These are phyloP conservation scores for Chaetomium sp. DNA, from an alignment of 2,329 filamentous ascomycete species.

Conservation along the genomic window DNA sequence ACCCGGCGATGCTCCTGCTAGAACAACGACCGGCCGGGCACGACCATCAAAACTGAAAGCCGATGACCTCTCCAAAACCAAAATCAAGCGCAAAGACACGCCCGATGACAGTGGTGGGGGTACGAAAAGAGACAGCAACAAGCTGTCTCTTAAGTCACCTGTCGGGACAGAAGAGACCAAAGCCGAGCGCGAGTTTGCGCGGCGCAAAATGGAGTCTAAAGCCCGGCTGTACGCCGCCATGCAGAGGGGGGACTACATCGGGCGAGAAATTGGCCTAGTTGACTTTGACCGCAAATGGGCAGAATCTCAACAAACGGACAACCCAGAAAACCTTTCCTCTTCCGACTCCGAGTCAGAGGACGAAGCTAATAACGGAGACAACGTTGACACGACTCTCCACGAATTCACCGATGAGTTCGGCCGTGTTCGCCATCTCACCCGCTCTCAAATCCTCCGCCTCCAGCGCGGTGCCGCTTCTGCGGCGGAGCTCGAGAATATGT, in stretches of 20 bases:
- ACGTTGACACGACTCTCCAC: slow-evolving; percentile 54
- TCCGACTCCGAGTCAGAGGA: slow-evolving; percentile 37
- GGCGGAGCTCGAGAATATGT: slow-evolving; percentile 61
- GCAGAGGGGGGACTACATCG: slow-evolving; percentile 81
- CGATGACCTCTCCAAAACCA: slow-evolving; percentile 55
- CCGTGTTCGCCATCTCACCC: slow-evolving; percentile 67
- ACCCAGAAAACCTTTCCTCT: slow-evolving; percentile 36
- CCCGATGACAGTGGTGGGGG: slow-evolving; percentile 29
- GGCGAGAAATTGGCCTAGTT: slow-evolving; percentile 63
- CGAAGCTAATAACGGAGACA: slow-evolving; percentile 26
- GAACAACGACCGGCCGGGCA: slow-evolving; percentile 41
- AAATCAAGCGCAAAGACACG: slow-evolving; percentile 38
- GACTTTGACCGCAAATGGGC: slow-evolving; percentile 98
- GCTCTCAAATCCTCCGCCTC: slow-evolving; percentile 58
- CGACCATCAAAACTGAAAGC: slow-evolving; percentile 54
- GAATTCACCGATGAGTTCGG: slow-evolving; percentile 93
- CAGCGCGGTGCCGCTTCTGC: slow-evolving; percentile 49
- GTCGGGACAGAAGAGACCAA: slow-evolving; percentile 56
- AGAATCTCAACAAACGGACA: slow-evolving; percentile 46
- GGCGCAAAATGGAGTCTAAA: slow-evolving; percentile 83
- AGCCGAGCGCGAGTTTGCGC: slow-evolving; percentile 62
- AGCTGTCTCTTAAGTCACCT: slow-evolving; percentile 45
- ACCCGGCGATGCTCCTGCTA: slow-evolving; percentile 35
- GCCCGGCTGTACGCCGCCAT: slow-evolving; percentile 80
- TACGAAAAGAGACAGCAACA: slow-evolving; percentile 28